Base-by-base conservation (phyloP, 2,329 filamentous ascomycete genomes). In the Rhynchosporium secalis region DNA sequence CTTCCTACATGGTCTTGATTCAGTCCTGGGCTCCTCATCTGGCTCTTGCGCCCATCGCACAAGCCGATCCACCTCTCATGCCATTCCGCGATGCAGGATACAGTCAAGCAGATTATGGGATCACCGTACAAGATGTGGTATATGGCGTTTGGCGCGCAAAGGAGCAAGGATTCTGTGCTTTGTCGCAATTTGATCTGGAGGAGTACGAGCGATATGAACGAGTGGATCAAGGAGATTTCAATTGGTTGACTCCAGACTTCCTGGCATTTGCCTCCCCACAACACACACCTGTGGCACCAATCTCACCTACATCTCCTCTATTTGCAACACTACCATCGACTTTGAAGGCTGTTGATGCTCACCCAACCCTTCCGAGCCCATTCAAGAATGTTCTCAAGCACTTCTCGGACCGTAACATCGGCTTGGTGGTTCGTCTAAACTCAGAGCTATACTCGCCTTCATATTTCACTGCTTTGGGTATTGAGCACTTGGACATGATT, bases 111-210 rank as follows among this genome's bases (percentile, higher is more conserved):
- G 95, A 99, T 77, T 99, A 96, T 74, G 89, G 92, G 60, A 86
- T 99, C 71, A 96, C 90, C 63, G 92, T 99, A 48, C 95, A 99
- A 78, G 95, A 99, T 75, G 88, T 99, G 47, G 94, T 99, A 7
- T 99, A 99, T 73, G 95, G 95, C 63, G 92, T 99, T 20, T 99
- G 95, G 94, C 96, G 94, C 76, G 95, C 95, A 51, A 99, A 98
- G 80, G 95, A 99, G 74, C 91, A 97, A 77, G 89, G 90, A 54
- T 88, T 96, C 72, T 96, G 93, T 73, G 90, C 91, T 60, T 81
- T 99, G 63, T 92, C 96, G 74, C 92, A 95, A 75, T 99, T 99
- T 74, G 93, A 94, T 72, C 83, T 99, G 26, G 93, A 97, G 78
- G 92, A 97, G 85, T 99, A 99, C 75, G 95, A 99, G 78, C 89